Conservation (phyloP, 768 basidiomycete genomes). For the Gautieria morchelliformis region DNA sequence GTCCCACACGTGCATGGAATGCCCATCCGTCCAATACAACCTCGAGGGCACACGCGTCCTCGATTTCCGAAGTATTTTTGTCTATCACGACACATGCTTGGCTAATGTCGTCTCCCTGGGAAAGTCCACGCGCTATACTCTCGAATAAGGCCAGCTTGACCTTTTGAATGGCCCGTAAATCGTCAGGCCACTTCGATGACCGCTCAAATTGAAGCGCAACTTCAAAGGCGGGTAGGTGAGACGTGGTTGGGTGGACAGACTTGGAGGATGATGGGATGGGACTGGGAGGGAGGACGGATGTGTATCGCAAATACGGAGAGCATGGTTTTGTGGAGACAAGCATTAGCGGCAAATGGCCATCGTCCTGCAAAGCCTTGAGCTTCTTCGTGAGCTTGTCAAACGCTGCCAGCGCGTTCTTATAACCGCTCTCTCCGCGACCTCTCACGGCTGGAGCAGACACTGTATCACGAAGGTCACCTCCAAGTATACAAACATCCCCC, state of each 20-base stretch:
- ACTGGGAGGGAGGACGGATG: constrained; percentile 72
- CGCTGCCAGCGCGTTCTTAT: constrained; percentile 64
- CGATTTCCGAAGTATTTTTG: constrained; percentile 38
- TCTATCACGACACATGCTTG: constrained; percentile 53
- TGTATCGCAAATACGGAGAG: constrained; percentile 74
- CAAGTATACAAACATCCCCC: constrained; percentile 43
- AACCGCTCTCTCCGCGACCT: constrained; percentile 37
- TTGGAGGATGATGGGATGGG: constrained; percentile 40
- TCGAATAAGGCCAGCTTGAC: constrained; percentile 92
- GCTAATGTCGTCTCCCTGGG: constrained; percentile 32
- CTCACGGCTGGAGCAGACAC: constrained; percentile 12
- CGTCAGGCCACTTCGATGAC: constrained; percentile 91
- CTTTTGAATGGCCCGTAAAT: constrained; percentile 84
- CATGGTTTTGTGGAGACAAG: constrained; percentile 56
- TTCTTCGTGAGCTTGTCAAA: constrained; percentile 71
- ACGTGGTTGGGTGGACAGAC: constrained; percentile 40
- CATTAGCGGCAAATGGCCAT: constrained; percentile 57
- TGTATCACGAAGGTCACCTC: constrained; percentile 27
- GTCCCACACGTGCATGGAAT: constrained; percentile 75
- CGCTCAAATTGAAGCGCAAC: constrained; percentile 85
- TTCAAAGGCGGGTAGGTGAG: constrained; percentile 61
- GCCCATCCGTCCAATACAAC: constrained; percentile 82
- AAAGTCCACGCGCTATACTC: constrained; percentile 58
- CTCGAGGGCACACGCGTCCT: constrained; percentile 67
- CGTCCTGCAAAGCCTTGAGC: constrained; percentile 62